phyloP scores from a whole-genome alignment of 768 basidiomycete genomes.

The Chalciporus sphaerocephalus region DNA sequence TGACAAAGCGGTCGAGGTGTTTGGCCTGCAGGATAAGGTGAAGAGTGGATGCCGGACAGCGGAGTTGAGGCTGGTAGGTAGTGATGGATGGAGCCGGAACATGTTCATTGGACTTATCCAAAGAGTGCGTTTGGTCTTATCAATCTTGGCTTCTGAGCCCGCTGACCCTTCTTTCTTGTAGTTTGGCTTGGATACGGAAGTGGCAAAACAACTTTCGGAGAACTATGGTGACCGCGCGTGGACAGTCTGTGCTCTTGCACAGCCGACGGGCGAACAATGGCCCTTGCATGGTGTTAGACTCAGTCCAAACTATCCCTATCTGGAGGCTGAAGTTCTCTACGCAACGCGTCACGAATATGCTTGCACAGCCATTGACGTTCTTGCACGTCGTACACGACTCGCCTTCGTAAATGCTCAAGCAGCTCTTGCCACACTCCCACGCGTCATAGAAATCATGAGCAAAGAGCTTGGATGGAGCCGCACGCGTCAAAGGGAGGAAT shows the following conservation, averaged over 20 bases:
- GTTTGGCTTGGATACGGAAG: conserved; percentile 89
- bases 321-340: conserved; percentile 91
- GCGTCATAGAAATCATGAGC: conserved; percentile 88
- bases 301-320: conserved; percentile 71
- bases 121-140: conserved; percentile 47
- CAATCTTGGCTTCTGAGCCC: not conserved
- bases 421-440: conserved; percentile 78
- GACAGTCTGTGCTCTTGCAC: conserved; percentile 81
- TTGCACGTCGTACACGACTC: conserved; percentile 89
- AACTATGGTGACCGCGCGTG: conserved; percentile 96
- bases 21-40: conserved; percentile 53
- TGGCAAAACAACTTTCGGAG: conserved; percentile 89
- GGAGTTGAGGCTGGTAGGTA: conserved; percentile 78
- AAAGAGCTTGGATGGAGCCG: conserved; percentile 77
- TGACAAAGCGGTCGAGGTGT: conserved; percentile 78
- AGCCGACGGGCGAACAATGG: conserved; percentile 74
- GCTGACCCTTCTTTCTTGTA: conserved; percentile 23
- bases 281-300: conserved; percentile 83
- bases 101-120: conserved; percentile 98
- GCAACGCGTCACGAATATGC: conserved; percentile 90
- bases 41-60: conserved; percentile 73
- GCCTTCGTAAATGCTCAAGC: conserved; percentile 90
- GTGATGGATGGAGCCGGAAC: conserved; percentile 89
- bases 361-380: conserved; percentile 84
- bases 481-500: conserved; percentile 54